Evolutionary conservation across 192 early-diverging fungal genomes (phyloP), one percentile per base, ranked within the genome.

Genomic region (Umbelopsis vinacea): DNA sequence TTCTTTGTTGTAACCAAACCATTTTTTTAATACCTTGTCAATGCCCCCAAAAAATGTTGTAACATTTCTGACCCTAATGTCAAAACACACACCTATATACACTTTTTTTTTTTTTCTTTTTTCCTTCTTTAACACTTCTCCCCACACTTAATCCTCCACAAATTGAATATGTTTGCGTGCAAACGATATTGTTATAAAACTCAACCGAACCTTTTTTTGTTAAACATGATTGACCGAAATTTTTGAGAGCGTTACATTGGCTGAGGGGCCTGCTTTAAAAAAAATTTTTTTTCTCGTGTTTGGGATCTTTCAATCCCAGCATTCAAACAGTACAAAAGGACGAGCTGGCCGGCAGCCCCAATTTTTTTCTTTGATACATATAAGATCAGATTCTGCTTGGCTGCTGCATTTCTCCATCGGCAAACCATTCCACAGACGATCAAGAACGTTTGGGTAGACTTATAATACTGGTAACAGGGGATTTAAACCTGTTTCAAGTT

Each of bases 361-460:
- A 50, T 2, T 3, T 29, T 17, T 50, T 63, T 63, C 57, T 37
- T 63, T 63, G 57, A 63, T 63, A 63, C 57, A 63, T 63, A 54
- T 63, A 63, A 26, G 57, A 63, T 63, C 57, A 63, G 57, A 63
- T 63, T 63, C 57, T 63, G 57, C 57, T 63, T 63, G 57, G 57
- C 57, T 63, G 57, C 57, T 63, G 57, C 33, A 63, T 37, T 63
- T 63, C 21, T 24, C 33, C 57, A 63, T 63, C 57, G 57, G 57
- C 57, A 63, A 29, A 29, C 57, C 57, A 63, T 63, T 63, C 57
- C 57, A 63, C 57, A 63, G 57, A 63, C 57, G 57, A 63, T 63
- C 57, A 63, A 63, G 57, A 63, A 37, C 57, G 8, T 17, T 63
- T 63, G 57, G 19, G 57, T 63, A 63, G 57, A 63, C 57, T 63